Base-by-base conservation (phyloP, 108 stramenopile species). In the Mediolabrus comicus region DNA sequence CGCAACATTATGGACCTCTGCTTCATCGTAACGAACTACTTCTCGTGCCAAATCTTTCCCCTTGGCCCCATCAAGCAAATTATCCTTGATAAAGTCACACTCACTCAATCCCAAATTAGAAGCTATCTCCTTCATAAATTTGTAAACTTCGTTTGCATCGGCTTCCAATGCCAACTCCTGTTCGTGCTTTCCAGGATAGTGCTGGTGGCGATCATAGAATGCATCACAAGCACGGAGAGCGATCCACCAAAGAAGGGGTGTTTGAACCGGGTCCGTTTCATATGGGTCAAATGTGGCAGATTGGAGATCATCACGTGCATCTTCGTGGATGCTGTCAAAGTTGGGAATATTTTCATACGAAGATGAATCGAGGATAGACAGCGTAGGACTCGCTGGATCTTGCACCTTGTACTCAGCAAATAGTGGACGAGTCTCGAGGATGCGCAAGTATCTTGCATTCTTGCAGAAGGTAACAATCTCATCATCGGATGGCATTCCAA, bases 1-100 rank as follows among this genome's bases (percentile, higher is more conserved):
- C 3, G 96, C 94, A 54, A 97, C 75, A 29, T 65, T 83, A 75
- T 98, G 98, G 53, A 96, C 72, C 71, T 98, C 95, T 4, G 87
- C 90, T 54, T 88, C 94, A 54, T 81, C 89, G 67, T 89, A 98
- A 9, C 98, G 82, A 7, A 86, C 82, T 60, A 96, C 62, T 65
- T 98, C 97, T 46, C 56, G 36, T 26, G 89, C 90, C 49, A 86
- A 73, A 34, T 77, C 61, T 69, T 54, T 83, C 19, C 77, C 75
- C 57, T 60, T 67, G 9, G 39, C 33, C 4, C 56, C 77, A 58
- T 77, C 65, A 9, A 66, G 35, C 29, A 66, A 39, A 41, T 65
- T 59, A 26, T 69, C 57, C 64, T 63, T 41, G 39, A 83, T 49
- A 8, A 88, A 63, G 34, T 87, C 84, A 55, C 79, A 58, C 16